Conservation (phyloP, 495 filamentous ascomycete genomes). For the Usnea hakonensis region DNA sequence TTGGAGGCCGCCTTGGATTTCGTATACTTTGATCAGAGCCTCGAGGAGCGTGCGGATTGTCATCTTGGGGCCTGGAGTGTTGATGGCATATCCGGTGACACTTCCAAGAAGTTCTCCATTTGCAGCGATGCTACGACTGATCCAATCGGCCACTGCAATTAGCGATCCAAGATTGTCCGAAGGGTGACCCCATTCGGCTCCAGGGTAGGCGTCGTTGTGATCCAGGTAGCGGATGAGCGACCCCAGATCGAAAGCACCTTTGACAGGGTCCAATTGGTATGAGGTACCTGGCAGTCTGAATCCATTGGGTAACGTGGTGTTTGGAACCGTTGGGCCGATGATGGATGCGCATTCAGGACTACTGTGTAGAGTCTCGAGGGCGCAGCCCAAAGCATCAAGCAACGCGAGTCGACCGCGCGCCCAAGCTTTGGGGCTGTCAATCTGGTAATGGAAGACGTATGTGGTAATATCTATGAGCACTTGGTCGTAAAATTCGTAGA, state of each 20-base stretch:
- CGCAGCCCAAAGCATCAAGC: slow-evolving; percentile 34
- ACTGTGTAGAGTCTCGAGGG: slow-evolving; percentile 30
- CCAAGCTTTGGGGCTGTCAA: slow-evolving; percentile 19
- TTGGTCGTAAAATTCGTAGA: slow-evolving; percentile 20
- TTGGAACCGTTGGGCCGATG: slow-evolving; percentile 25
- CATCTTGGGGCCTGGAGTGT: not conserved
- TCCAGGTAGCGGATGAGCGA: slow-evolving; percentile 39
- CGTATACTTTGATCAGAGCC: slow-evolving; percentile 41
- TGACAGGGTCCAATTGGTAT: slow-evolving; percentile 30
- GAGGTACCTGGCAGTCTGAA: slow-evolving; percentile 38
- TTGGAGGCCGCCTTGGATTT: slow-evolving; percentile 41
- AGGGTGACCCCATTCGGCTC: slow-evolving; percentile 42
- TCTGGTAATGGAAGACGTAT: slow-evolving; percentile 26
- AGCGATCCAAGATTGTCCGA: slow-evolving; percentile 32
- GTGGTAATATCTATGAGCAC: slow-evolving; percentile 28
- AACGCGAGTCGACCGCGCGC: slow-evolving; percentile 27
- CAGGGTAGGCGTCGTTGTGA: slow-evolving; percentile 39
- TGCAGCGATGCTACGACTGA: no score
- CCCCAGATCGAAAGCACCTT: slow-evolving; percentile 40
- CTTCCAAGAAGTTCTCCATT: no score
- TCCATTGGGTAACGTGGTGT: slow-evolving; percentile 28
- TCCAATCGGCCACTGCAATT: no score
- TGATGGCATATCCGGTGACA: not conserved
- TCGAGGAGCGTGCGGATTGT: slow-evolving; percentile 28
- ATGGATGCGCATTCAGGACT: slow-evolving; percentile 24